phyloP scores from a whole-genome alignment of 2,329 filamentous ascomycete species.

The Fusarium liriodendri region DNA sequence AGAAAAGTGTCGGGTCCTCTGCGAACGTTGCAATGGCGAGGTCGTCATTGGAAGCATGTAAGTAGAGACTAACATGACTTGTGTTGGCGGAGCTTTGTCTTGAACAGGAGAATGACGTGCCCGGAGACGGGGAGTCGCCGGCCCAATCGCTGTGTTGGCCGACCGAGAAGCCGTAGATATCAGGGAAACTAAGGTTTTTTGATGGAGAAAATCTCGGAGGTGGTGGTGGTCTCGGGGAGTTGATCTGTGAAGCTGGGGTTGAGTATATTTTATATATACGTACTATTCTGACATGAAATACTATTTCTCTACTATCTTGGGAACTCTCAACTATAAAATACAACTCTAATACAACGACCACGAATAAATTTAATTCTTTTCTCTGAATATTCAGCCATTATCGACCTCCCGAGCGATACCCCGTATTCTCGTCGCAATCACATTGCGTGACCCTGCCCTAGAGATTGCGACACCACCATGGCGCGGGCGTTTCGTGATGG shows the following conservation, averaged over 20 bases:
- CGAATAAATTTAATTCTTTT: background rate
- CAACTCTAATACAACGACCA: fast-evolving
- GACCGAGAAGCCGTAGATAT: conserved; percentile 34
- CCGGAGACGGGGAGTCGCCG: background rate
- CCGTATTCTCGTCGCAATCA: background rate
- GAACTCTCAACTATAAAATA: background rate
- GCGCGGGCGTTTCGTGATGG: conserved; percentile 27
- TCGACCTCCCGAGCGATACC: background rate
- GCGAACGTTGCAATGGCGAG: background rate
- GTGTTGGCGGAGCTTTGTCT: conserved; percentile 20
- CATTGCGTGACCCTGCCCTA: conserved; percentile 42
- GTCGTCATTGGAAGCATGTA: conserved; percentile 5
- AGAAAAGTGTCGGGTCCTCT: background rate
- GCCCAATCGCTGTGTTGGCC: conserved; percentile 36
- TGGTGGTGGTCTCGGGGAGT: background rate
- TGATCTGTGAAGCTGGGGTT: background rate
- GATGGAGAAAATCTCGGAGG: conserved; percentile 1
- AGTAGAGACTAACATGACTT: conserved; percentile 13
- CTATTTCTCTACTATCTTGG: background rate
- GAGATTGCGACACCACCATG: conserved; percentile 39
- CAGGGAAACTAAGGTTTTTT: background rate
- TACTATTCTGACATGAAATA: background rate
- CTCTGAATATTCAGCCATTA: background rate
- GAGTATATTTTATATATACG: background rate
- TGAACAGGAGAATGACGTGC: conserved; percentile 38